phyloP scores from a whole-genome alignment of 805 yeast genomes.

The Saturnispora dispora region DNA sequence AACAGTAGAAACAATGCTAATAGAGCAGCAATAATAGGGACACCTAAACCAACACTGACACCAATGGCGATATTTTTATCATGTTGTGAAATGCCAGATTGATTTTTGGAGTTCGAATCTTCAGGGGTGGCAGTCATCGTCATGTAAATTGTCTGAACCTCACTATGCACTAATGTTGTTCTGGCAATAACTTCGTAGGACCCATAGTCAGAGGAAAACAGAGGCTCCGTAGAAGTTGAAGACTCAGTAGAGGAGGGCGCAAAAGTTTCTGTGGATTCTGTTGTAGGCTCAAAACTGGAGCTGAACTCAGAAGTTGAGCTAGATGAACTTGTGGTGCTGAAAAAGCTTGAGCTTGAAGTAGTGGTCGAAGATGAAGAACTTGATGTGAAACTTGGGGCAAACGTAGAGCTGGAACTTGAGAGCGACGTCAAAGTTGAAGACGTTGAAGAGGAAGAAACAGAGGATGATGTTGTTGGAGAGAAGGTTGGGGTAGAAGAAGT shows the following conservation, averaged over 20 bases:
- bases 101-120: slow-evolving; percentile 14
- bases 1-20: slow-evolving; percentile 11
- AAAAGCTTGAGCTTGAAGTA: neutral
- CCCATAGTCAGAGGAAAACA: slow-evolving; percentile 14
- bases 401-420: neutral
- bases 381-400: slow-evolving; percentile 3
- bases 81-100: slow-evolving; percentile 38
- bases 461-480: slow-evolving; percentile 4
- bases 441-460: slow-evolving; percentile 6
- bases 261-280: neutral
- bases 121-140: slow-evolving; percentile 20
- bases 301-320: slow-evolving; percentile 1
- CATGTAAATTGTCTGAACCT: slow-evolving; percentile 12
- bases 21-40: slow-evolving; percentile 40
- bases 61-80: slow-evolving; percentile 49
- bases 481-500: slow-evolving; percentile 1
- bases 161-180: slow-evolving; percentile 18
- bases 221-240: slow-evolving; percentile 6
- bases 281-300: neutral
- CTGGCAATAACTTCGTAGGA: slow-evolving; percentile 13
- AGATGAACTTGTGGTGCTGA: slow-evolving; percentile 1
- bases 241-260: neutral
- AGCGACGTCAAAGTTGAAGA: slow-evolving; percentile 8
- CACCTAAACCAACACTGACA: slow-evolving; percentile 63
- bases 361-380: slow-evolving; percentile 5